phyloP scores from a whole-genome alignment of 495 filamentous ascomycete species.

The Tetracladium setigerum region DNA sequence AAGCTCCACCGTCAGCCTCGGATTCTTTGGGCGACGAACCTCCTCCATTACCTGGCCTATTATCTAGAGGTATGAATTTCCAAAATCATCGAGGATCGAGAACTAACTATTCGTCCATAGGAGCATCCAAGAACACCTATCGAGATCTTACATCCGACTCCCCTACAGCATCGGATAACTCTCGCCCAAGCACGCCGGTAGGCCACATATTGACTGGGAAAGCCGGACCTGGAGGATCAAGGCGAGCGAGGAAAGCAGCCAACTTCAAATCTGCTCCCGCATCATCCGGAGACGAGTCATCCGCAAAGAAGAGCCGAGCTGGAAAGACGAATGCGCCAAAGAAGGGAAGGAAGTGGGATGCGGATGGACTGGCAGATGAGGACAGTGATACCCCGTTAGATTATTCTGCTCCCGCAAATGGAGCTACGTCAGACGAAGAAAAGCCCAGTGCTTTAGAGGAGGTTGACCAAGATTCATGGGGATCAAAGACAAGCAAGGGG shows the following conservation, averaged over 20 bases:
- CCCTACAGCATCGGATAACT: constrained; percentile 62
- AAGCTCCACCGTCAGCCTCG: constrained; percentile 33
- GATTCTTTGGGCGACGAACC: constrained; percentile 34
- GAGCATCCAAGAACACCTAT: constrained; percentile 33
- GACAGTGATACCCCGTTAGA: constrained; percentile 75
- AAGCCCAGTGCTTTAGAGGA: constrained; percentile 51
- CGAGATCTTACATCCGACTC: constrained; percentile 46
- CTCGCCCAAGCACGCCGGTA: constrained; percentile 70
- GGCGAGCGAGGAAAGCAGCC: constrained; percentile 73
- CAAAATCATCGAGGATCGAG: neutral
- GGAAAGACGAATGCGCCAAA: constrained; percentile 54
- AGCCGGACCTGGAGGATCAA: constrained; percentile 62
- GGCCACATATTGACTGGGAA: constrained; percentile 64
- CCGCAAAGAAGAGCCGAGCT: constrained; percentile 35
- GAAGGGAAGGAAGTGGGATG: constrained; percentile 85
- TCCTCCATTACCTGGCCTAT: constrained; percentile 34
- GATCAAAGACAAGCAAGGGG: constrained; percentile 74
- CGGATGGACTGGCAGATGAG: constrained; percentile 80
- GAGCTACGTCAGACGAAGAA: constrained; percentile 39
- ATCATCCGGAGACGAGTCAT: constrained; percentile 80
- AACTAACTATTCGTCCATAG: constrained; percentile 5
- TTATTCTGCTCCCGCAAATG: constrained; percentile 64
- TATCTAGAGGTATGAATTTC: constrained; percentile 13
- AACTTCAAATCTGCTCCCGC: constrained; percentile 52
- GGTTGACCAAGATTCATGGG: constrained; percentile 73